phyloP scores from a whole-genome alignment of 2,329 filamentous ascomycete genomes.

The Neonectria ditissima region DNA sequence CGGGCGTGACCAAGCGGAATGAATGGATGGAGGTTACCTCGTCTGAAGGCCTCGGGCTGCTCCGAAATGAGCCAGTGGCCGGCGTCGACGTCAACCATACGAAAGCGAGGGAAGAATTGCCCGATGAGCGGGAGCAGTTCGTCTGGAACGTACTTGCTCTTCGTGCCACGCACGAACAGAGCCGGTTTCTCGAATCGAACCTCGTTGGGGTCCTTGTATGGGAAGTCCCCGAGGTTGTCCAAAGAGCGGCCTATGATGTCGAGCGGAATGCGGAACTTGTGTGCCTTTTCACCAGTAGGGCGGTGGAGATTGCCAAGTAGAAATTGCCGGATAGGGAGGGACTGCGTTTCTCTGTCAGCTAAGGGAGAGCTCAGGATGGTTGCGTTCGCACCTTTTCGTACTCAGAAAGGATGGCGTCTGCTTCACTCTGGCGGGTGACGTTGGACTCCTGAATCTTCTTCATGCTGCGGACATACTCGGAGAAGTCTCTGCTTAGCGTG shows the following conservation, averaged over 20 bases:
- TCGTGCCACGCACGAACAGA: slow-evolving; percentile 82
- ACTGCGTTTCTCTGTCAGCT: slow-evolving; percentile 47
- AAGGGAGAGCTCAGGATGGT: background rate
- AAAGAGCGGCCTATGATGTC: slow-evolving; percentile 75
- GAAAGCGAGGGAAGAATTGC: slow-evolving; percentile 83
- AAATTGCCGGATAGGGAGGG: slow-evolving; percentile 86
- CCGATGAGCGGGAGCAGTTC: slow-evolving; percentile 84
- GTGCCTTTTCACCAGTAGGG: slow-evolving; percentile 60
- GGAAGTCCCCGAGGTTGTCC: slow-evolving; percentile 87
- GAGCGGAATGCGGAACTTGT: slow-evolving; percentile 85
- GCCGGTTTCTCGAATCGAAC: slow-evolving; percentile 80
- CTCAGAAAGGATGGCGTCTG: slow-evolving; percentile 80
- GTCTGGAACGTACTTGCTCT: slow-evolving; percentile 83
- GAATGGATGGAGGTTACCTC: slow-evolving; percentile 64
- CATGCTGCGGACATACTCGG: slow-evolving; percentile 87
- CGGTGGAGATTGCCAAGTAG: slow-evolving; percentile 86
- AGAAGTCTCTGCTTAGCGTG: slow-evolving; percentile 78
- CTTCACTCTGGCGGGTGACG: slow-evolving; percentile 78
- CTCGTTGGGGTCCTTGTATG: slow-evolving; percentile 79
- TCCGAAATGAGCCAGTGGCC: slow-evolving; percentile 95
- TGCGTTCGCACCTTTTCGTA: slow-evolving; percentile 72
- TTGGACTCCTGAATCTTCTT: slow-evolving; percentile 77
- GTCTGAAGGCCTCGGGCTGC: slow-evolving; percentile 81
- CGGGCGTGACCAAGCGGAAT: background rate
- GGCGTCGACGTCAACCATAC: slow-evolving; percentile 78